Conservation (phyloP, 2,329 filamentous ascomycete genomes). For the Diaporthe nobilis region DNA sequence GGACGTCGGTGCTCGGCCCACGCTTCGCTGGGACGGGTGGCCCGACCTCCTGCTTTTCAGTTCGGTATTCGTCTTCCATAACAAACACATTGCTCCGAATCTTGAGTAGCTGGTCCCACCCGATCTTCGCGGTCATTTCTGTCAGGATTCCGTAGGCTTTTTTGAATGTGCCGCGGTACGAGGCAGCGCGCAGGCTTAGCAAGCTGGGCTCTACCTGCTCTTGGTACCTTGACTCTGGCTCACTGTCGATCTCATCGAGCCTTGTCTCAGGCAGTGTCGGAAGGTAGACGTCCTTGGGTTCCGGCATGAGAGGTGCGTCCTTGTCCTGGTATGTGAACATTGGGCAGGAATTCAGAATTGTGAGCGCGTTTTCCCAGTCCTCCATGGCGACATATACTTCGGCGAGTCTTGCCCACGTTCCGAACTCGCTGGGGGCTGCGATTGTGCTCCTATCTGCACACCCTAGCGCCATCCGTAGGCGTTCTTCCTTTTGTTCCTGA, state of each 20-base stretch:
- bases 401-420: conserved; percentile 93
- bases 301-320: conserved; percentile 93
- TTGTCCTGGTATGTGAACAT: conserved; percentile 99
- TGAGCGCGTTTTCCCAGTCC: conserved; percentile 95
- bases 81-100: conserved; percentile 98
- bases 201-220: conserved; percentile 92
- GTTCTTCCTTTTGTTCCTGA: conserved; percentile 71
- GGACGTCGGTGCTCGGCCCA: conserved; percentile 83
- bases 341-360: conserved; percentile 97
- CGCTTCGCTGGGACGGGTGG: conserved; percentile 67
- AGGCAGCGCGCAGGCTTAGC: conserved; percentile 86
- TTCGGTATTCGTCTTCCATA: conserved; percentile 98
- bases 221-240: conserved; percentile 82
- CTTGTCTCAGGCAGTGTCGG: conserved; percentile 90
- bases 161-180: conserved; percentile 95
- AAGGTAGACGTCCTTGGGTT: conserved; percentile 88
- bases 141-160: conserved; percentile 95
- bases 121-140: conserved; percentile 95
- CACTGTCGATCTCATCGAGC: conserved; percentile 96
- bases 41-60: conserved; percentile 80
- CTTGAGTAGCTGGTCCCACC: conserved; percentile 96
- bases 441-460: conserved; percentile 96
- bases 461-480: conserved; percentile 88
- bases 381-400: conserved; percentile 95
- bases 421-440: conserved; percentile 95